A percentile compares a stretch with the other conserved stretches of the same genome.
phyloP scores from a whole-genome alignment of 140 eudicot genomes.

The Ambrosia hybrid region DNA sequence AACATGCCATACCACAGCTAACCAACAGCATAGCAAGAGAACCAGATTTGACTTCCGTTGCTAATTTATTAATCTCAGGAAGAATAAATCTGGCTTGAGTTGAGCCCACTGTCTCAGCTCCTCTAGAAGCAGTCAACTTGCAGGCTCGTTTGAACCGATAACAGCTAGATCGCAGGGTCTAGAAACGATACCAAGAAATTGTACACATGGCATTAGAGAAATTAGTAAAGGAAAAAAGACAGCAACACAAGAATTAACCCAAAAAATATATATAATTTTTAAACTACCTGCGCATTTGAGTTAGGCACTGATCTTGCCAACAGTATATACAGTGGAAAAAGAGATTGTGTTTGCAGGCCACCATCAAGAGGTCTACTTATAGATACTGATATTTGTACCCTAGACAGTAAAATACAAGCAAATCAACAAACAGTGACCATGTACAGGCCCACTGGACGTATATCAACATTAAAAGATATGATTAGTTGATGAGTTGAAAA shows the following conservation, averaged over 20 bases:
- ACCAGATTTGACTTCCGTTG: slow-evolving; percentile 52
- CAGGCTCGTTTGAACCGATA: slow-evolving; percentile 61
- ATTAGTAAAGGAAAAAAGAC: slow-evolving; percentile 16
- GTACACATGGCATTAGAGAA: slow-evolving; percentile 31
- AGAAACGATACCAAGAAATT: neutral
- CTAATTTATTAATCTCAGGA: slow-evolving; percentile 69
- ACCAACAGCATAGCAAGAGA: slow-evolving; percentile 63
- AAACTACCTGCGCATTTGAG: slow-evolving; percentile 54
- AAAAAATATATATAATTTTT: neutral
- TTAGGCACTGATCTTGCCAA: slow-evolving; percentile 64
- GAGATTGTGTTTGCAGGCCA: slow-evolving; percentile 46
- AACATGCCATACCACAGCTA: slow-evolving; percentile 72
- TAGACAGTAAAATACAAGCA: slow-evolving; percentile 28
- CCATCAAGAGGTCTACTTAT: slow-evolving; percentile 48
- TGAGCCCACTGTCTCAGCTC: slow-evolving; percentile 33
- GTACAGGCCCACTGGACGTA: neutral
- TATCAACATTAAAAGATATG: neutral
- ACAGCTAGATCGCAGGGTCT: slow-evolving; percentile 55
- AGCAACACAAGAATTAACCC: neutral
- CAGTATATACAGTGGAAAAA: slow-evolving; percentile 71
- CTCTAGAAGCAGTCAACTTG: slow-evolving; percentile 42
- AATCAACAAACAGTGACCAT: slow-evolving; percentile 15
- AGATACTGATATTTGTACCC: slow-evolving; percentile 81
- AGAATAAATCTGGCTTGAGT: slow-evolving; percentile 63
- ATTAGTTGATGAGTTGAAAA: slow-evolving; percentile 6